Percentiles rank a stretch among this genome's conserved stretches.
Evolutionary conservation across 2,329 filamentous ascomycete species (phyloP).

Genomic region (Tetracladium maxilliforme): DNA sequence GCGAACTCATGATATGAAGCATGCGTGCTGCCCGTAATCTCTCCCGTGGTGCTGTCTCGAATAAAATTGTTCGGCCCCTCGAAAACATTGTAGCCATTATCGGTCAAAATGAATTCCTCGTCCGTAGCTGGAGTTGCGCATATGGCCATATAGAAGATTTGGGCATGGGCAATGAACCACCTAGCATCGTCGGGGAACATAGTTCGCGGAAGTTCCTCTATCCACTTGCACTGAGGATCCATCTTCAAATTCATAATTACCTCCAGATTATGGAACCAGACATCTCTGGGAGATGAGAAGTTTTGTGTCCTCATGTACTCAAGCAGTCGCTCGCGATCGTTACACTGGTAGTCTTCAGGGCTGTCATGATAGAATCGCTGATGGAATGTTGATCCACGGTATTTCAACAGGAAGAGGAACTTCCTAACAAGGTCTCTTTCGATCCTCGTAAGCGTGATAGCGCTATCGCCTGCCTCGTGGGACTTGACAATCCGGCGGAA

Average conservation of each 20-base stretch:
- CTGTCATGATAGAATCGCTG: conserved; percentile 18
- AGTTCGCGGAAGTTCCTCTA: conserved; percentile 8
- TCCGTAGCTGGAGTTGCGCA: conserved; percentile 10
- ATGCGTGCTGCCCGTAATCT: too few species aligned
- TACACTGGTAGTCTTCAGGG: conserved; percentile 14
- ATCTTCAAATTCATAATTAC: conserved; percentile 15
- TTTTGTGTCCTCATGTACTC: conserved; percentile 15
- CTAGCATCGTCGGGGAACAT: conserved; percentile 14
- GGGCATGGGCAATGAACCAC: conserved; percentile 13
- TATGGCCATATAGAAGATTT: conserved; percentile 13
- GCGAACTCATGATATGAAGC: too few species aligned
- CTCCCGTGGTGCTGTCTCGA: too few species aligned
- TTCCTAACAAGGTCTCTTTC: conserved; percentile 23
- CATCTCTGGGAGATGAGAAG: conserved; percentile 13
- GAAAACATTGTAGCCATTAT: conserved; percentile 15
- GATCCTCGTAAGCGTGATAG: conserved; percentile 13
- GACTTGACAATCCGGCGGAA: conserved; percentile 8
- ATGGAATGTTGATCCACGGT: conserved; percentile 20
- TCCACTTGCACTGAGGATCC: conserved; percentile 12
- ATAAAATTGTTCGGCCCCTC: conserved; percentile 16
- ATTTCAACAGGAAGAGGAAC: conserved; percentile 29
- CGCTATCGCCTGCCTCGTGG: conserved; percentile 7
- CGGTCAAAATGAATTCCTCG: conserved; percentile 17
- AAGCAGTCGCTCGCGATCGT: conserved; percentile 11
- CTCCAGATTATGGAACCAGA: conserved; percentile 18